phyloP scores from a whole-genome alignment of 805 yeast genomes.

The Ogataea ramenticola region DNA sequence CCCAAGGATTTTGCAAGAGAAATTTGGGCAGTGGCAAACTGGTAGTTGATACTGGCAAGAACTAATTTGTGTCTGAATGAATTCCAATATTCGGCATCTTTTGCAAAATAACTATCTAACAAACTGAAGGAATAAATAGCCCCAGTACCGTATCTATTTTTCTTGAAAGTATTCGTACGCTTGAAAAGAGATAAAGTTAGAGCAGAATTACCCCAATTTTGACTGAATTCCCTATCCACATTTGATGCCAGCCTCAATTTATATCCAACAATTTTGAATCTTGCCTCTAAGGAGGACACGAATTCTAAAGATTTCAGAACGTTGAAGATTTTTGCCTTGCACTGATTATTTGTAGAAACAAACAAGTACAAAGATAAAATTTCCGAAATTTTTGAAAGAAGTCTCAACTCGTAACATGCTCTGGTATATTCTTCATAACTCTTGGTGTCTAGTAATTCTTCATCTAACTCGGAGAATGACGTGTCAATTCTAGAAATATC shows the following conservation, averaged over 20 bases:
- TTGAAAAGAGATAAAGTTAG: constrained; percentile 45
- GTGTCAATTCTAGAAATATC: constrained; percentile 9
- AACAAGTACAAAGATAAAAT: constrained; percentile 66
- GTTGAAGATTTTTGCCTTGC: constrained; percentile 31
- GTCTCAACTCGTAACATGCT: constrained; percentile 46
- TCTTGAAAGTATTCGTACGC: constrained; percentile 35
- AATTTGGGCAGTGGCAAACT: constrained; percentile 59
- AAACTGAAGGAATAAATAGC: constrained; percentile 52
- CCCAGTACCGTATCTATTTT: constrained; percentile 43
- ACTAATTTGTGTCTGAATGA: constrained; percentile 44
- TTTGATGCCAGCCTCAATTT: constrained; percentile 18
- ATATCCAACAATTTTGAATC: constrained; percentile 26
- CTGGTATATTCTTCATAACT: constrained; percentile 21
- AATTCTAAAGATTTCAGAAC: constrained; percentile 15
- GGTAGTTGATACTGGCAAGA: constrained; percentile 55
- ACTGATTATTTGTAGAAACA: constrained; percentile 40
- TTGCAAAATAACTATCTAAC: constrained; percentile 52
- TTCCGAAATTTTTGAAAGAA: constrained; percentile 65
- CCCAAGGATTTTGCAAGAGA: constrained; percentile 71
- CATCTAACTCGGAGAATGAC: constrained; percentile 9
- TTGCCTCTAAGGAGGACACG: constrained; percentile 31
- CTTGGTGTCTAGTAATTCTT: constrained; percentile 4
- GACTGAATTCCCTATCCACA: constrained; percentile 37
- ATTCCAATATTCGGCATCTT: constrained; percentile 35
- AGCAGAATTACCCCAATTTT: constrained; percentile 11